phyloP scores from a whole-genome alignment of 2,329 filamentous ascomycete genomes.

The Colletotrichum euphorbiae region DNA sequence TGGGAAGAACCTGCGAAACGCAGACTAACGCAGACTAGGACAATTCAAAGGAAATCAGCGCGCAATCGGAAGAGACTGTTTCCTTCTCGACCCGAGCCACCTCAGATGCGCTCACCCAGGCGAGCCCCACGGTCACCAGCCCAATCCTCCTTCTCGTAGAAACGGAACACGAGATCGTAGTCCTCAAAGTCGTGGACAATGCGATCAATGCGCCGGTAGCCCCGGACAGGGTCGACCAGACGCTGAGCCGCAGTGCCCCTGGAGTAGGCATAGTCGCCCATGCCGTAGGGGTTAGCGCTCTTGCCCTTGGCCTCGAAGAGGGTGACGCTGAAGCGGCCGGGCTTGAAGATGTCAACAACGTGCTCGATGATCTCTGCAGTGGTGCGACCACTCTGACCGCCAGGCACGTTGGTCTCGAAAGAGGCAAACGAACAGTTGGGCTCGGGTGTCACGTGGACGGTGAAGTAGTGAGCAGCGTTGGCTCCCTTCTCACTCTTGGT shows the following conservation, averaged over 20 bases:
- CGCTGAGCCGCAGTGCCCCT: conserved; percentile 56
- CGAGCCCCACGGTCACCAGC: conserved; percentile 63
- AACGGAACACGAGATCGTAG: conserved; percentile 95
- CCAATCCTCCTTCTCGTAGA: conserved; percentile 93
- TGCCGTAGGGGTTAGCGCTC: conserved; percentile 55
- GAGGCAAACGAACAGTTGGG: conserved; percentile 97
- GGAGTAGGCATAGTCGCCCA: conserved; percentile 53
- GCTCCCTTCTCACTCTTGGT: conserved; percentile 48
- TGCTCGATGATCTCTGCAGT: conserved; percentile 93
- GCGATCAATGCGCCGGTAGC: conserved; percentile 90
- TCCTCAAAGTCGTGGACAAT: conserved; percentile 98
- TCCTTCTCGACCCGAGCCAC: not conserved
- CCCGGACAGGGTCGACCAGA: conserved; percentile 81
- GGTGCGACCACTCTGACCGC: conserved; percentile 86
- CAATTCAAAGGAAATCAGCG: not conserved
- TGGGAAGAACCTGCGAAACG: not conserved
- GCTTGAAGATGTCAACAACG: conserved; percentile 95
- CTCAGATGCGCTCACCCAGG: conserved; percentile 63
- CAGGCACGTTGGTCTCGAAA: conserved; percentile 97
- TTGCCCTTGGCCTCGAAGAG: conserved; percentile 88
- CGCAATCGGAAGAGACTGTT: conserved; percentile 1
- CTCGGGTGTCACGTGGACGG: conserved; percentile 97
- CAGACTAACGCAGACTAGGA: not conserved
- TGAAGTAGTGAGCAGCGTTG: conserved; percentile 88
- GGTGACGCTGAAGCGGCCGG: conserved; percentile 96